Conservation (phyloP, 208 protist species). For the Trypanosoma lewisi region DNA sequence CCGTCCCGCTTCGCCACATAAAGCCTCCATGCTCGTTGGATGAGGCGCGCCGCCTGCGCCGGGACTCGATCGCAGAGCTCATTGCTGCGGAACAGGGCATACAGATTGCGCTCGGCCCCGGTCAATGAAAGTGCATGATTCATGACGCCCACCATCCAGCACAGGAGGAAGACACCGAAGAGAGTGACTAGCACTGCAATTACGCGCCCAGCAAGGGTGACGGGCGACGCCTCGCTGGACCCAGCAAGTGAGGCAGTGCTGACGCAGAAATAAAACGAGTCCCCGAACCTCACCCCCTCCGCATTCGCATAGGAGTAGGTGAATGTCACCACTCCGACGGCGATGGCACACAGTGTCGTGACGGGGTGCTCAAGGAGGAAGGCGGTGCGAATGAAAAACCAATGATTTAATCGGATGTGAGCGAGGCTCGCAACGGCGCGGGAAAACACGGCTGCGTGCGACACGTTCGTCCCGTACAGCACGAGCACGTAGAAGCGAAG, state of each 20-base stretch:
- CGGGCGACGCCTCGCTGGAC: slow-evolving; percentile 49
- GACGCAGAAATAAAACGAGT: slow-evolving; percentile 59
- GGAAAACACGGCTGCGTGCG: slow-evolving; percentile 38
- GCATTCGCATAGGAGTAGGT: slow-evolving; percentile 48
- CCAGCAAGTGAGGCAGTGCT: slow-evolving; percentile 48
- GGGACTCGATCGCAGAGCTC: slow-evolving; percentile 53
- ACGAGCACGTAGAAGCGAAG: slow-evolving; percentile 72
- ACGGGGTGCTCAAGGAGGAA: slow-evolving; percentile 28
- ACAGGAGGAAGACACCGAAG: slow-evolving; percentile 42
- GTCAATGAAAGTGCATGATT: slow-evolving; percentile 35
- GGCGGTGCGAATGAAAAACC: slow-evolving; percentile 36
- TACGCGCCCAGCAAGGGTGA: slow-evolving; percentile 45
- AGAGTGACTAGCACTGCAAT: slow-evolving; percentile 45
- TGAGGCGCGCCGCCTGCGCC: slow-evolving; percentile 48
- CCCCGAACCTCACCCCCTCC: slow-evolving; percentile 37
- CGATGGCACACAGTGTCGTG: slow-evolving; percentile 24
- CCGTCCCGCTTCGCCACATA: slow-evolving; percentile 39
- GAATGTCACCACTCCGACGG: slow-evolving; percentile 32
- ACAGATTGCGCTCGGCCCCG: slow-evolving; percentile 47
- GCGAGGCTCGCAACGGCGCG: slow-evolving; percentile 47
- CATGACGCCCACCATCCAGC: slow-evolving; percentile 49
- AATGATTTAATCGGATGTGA: slow-evolving; percentile 32
- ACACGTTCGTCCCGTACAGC: slow-evolving; percentile 41
- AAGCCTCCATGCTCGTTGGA: slow-evolving; percentile 69
- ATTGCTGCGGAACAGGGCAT: slow-evolving; percentile 66